These are phyloP conservation scores for Shiraia sp. DNA, from an alignment of 2,329 filamentous ascomycete genomes.

Conservation along the genomic window DNA sequence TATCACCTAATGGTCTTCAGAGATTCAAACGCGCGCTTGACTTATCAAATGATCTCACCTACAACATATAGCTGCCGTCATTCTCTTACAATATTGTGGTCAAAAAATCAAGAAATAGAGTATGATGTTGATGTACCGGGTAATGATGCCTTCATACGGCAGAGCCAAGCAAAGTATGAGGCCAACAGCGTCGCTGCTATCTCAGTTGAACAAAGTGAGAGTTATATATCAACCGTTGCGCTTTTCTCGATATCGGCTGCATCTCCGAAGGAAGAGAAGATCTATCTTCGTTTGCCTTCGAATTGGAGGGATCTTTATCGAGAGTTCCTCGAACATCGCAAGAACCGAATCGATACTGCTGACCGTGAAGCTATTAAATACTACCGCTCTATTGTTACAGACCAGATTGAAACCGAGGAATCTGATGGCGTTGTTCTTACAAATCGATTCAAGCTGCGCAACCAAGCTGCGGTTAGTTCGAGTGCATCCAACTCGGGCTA, in stretches of 20 bases:
- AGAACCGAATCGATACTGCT: constrained; percentile 67
- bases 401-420: constrained; percentile 62
- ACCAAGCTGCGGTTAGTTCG: constrained; percentile 30
- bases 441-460: constrained; percentile 67
- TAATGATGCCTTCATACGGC: constrained; percentile 51
- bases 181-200: constrained; percentile 77
- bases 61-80: constrained; percentile 77
- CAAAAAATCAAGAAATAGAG: constrained; percentile 66
- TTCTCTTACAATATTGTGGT: constrained; percentile 75
- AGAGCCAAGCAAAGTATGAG: constrained; percentile 62
- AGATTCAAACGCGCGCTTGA: constrained; percentile 70
- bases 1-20: constrained; percentile 46
- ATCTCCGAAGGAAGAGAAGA: constrained; percentile 84
- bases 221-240: constrained; percentile 78
- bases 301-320: constrained; percentile 85
- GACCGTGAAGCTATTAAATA: constrained; percentile 72
- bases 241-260: constrained; percentile 79
- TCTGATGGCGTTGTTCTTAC: constrained; percentile 67
- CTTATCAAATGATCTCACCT: constrained; percentile 71
- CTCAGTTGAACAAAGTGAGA: constrained; percentile 80
- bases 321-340: constrained; percentile 73
- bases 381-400: constrained; percentile 71
- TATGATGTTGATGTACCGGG: constrained; percentile 49
- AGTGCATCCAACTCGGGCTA: constrained; percentile 36
- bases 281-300: constrained; percentile 74